Evolutionary conservation across 169 alveolate species (phyloP).

Genomic region (Sarcocystis neurona): DNA sequence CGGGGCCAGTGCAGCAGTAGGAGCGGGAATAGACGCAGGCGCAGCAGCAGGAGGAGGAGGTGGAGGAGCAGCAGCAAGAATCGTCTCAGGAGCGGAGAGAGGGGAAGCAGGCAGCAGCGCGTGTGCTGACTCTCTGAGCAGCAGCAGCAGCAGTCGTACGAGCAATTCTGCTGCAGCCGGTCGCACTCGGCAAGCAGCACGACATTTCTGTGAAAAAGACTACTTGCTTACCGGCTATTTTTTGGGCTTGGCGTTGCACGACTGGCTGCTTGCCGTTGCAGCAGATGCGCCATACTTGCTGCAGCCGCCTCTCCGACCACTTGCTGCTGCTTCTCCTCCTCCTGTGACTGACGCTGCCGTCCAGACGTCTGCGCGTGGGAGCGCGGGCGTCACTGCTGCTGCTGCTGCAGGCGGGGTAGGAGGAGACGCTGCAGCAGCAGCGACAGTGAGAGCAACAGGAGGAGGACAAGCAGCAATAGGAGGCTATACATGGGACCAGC

Average conservation of each 20-base stretch:
- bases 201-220: constrained; percentile 13
- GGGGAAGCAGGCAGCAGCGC: background rate
- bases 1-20: background rate
- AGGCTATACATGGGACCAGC: background rate
- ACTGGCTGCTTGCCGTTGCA: background rate
- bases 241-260: constrained; percentile 3
- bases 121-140: background rate
- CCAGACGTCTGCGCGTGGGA: constrained; percentile 14
- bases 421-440: background rate
- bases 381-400: too few species aligned
- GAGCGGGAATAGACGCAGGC: background rate
- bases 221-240: constrained; percentile 12
- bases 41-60: background rate
- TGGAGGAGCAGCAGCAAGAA: background rate
- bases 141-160: background rate
- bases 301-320: constrained; percentile 17
- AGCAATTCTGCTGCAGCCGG: background rate
- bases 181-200: background rate
- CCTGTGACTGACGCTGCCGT: background rate
- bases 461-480: background rate
- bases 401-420: background rate
- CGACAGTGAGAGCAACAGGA: background rate
- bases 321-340: background rate
- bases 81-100: background rate
- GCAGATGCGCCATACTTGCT: constrained; percentile 16